Base-by-base conservation (phyloP, 2,329 filamentous ascomycete genomes). In the Raffaelea deltoideospora region DNA sequence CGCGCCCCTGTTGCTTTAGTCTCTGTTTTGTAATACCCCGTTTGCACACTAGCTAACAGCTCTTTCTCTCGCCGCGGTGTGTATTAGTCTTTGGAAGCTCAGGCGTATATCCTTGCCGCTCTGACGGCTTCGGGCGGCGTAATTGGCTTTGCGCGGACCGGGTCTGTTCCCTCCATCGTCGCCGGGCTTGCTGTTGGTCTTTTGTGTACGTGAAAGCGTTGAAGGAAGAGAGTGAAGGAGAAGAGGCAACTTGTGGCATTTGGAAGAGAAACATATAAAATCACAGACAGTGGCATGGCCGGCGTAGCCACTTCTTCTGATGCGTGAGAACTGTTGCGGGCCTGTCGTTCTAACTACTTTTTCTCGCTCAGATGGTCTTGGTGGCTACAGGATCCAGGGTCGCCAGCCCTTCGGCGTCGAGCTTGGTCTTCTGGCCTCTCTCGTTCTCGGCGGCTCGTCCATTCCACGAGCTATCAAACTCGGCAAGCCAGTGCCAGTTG, bases 61-160 rank as follows among this genome's bases (percentile, higher is more conserved):
- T 8, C 28, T 13, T 32, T 9, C 31, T 33, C 14, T 27, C 30
- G 14, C 30, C n/a, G 11, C 14, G 17, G 13, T 20, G 21, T 23
- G n/a, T 21, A 26, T 23, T 27, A 48, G 47, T 42, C 52, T 39
- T 45, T 56, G 21, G 50, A 55, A 41, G 26, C 48, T 51, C 76
- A 84, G 52, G 85, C 88, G 45, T 83, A 79, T 57, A 55, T 82
- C 50, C 76, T 96, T 51, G 83, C 81, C 42, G 67, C 75, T 45
- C 67, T 96, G 41, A 95, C 87, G 40, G 85, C 87, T 35, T 69
- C 79, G 39, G 90, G 90, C 49, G 90, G 90, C 45, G 79, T 83
- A 41, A 80, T 82, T 53, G 90, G 90, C 53, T 98, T 85, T 59
- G 65, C 79, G 31, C 77, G 79, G 54, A 90, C 87, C 1, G 73